Evolutionary conservation across 2,329 filamentous ascomycete species (phyloP).

Genomic region (Chrysoporthe deuterocubensis): DNA sequence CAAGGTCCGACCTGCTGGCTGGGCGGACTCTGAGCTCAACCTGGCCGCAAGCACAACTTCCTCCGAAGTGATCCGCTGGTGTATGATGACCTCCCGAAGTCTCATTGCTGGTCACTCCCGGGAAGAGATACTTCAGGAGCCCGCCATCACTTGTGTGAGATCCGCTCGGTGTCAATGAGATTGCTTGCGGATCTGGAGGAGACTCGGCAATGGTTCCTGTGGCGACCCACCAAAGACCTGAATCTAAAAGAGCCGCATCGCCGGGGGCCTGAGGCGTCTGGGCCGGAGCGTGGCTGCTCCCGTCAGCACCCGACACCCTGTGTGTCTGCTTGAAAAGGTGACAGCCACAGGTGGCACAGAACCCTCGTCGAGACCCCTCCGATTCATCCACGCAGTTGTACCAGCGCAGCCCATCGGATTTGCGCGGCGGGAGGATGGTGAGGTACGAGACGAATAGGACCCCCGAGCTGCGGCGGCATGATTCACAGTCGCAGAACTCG

Average conservation of each 20-base stretch:
- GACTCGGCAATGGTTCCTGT: not conserved
- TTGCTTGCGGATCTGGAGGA: not conserved
- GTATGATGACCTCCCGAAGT: not conserved
- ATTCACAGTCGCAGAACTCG: conserved; percentile 35
- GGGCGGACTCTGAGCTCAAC: conserved; percentile 44
- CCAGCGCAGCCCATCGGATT: conserved; percentile 29
- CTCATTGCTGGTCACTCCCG: not conserved
- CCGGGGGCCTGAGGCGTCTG: too few relatives aligned
- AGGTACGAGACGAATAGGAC: conserved; percentile 45
- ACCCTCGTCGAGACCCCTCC: conserved; percentile 37
- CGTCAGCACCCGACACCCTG: too few relatives aligned
- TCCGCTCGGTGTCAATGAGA: not conserved
- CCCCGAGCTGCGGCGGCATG: conserved; percentile 39
- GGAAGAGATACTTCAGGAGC: conserved; percentile 59
- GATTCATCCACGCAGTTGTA: not conserved
- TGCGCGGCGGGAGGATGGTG: conserved; percentile 33
- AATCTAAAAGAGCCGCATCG: too few relatives aligned
- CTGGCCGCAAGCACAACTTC: conserved; percentile 5
- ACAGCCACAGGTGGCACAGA: conserved; percentile 47
- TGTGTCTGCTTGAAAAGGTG: conserved; percentile 41
- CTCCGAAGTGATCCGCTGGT: not conserved
- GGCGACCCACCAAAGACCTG: conserved; percentile 3
- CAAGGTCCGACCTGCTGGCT: conserved; percentile 45
- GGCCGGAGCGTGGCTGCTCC: not conserved
- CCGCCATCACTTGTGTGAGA: conserved; percentile 36